phyloP scores from a whole-genome alignment of 345 rosid genomes.

The Euphorbia pulcherrima region DNA sequence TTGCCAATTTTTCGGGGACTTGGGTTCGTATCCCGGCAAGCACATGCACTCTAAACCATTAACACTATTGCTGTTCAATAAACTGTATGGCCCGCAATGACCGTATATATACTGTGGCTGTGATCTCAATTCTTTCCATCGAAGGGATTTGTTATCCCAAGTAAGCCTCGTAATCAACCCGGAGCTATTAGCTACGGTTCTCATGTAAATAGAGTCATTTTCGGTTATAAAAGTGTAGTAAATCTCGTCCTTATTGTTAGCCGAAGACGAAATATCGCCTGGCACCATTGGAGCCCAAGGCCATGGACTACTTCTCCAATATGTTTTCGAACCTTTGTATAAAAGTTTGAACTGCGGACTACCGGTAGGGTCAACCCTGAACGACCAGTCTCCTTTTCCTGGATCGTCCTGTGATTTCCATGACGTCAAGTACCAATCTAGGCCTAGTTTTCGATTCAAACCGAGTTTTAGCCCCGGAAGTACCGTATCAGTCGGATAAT shows the following conservation, averaged over 20 bases:
- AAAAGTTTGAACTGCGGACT: conserved; percentile 4
- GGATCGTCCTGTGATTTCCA: conserved; percentile 16
- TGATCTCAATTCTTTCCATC: conserved; percentile 45
- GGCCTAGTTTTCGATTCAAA: neutral
- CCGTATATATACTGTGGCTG: conserved; percentile 36
- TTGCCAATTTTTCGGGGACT: conserved; percentile 37
- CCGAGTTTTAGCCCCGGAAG: conserved; percentile 4
- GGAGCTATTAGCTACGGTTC: neutral
- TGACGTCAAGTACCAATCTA: neutral
- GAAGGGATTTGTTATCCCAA: conserved; percentile 14
- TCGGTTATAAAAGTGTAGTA: neutral
- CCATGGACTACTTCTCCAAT: conserved; percentile 17
- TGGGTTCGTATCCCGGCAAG: conserved; percentile 66
- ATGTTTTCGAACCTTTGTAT: neutral
- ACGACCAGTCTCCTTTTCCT: conserved; percentile 2
- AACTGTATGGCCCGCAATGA: conserved; percentile 35
- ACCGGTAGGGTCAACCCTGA: neutral
- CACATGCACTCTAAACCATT: conserved; percentile 40
- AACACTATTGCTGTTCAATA: neutral
- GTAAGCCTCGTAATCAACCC: neutral
- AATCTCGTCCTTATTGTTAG: conserved; percentile 12
- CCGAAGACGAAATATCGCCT: neutral
- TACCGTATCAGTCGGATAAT: conserved; percentile 13
- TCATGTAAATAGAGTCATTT: neutral
- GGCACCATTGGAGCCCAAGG: conserved; percentile 5